Conservation (phyloP, 768 basidiomycete genomes). For the Lactarius hatsudake region DNA sequence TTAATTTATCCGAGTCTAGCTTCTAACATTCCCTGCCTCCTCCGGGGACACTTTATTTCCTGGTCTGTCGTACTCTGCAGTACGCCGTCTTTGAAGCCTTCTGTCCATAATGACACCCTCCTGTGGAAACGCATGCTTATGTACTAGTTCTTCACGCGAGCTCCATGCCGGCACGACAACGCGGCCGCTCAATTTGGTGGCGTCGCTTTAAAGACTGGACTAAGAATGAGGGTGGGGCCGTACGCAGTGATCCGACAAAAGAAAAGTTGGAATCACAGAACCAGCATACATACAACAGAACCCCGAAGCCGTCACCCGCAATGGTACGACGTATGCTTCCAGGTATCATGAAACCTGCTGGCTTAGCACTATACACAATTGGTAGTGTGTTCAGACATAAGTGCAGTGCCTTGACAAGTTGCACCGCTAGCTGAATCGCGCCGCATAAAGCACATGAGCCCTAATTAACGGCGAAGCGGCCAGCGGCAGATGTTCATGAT, state of each 20-base stretch:
- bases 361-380: not conserved
- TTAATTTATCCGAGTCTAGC: not conserved
- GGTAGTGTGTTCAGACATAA: not conserved
- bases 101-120: not conserved
- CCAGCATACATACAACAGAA: not conserved
- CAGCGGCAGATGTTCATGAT: not conserved
- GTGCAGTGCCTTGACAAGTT: not conserved
- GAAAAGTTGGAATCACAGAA: not conserved
- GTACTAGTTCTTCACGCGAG: not conserved
- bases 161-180: not conserved
- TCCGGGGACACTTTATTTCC: not conserved
- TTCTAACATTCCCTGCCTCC: not conserved
- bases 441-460: not conserved
- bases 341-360: not conserved
- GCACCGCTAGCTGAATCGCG: not conserved
- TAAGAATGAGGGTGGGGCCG: not conserved
- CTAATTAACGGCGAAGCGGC: conserved; percentile 4
- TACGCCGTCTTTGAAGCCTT: not conserved
- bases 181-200: conserved; percentile 9
- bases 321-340: not conserved
- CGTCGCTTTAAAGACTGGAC: not conserved
- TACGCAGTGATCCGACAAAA: not conserved
- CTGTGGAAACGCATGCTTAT: conserved; percentile 5
- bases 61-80: not conserved
- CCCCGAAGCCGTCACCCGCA: not conserved